These are phyloP conservation scores for Fusarium nisikadoi DNA, from an alignment of 2,329 filamentous ascomycete species.

Conservation along the genomic window DNA sequence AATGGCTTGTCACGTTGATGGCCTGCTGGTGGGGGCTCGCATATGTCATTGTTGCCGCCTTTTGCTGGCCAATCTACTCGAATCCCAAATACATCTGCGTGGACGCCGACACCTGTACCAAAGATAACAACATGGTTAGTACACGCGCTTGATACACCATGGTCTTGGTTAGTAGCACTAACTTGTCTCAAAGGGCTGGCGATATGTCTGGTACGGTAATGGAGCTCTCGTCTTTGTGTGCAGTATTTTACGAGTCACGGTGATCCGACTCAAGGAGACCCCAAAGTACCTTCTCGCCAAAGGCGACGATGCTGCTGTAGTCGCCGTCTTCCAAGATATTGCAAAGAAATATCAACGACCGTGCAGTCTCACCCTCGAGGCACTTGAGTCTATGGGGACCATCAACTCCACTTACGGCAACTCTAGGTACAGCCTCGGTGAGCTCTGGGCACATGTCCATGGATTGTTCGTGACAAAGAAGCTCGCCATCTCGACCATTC, in stretches of 20 bases:
- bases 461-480: not conserved
- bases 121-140: not conserved
- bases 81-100: not conserved
- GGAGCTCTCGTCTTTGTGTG: not conserved
- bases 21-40: not conserved
- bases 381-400: not conserved
- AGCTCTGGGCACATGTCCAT: not conserved
- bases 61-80: not conserved
- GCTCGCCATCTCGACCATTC: not conserved
- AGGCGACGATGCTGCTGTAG: not conserved
- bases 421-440: not conserved
- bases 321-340: not conserved
- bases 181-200: not conserved
- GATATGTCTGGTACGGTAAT: not conserved
- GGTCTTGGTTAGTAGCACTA: fast-evolving
- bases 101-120: not conserved
- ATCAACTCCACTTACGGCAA: not conserved
- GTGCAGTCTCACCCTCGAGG: not conserved
- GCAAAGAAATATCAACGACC: not conserved
- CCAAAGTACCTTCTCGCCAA: not conserved
- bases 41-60: not conserved
- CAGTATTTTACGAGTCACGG: not conserved
- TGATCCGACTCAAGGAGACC: not conserved
- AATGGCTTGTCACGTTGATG: not conserved
- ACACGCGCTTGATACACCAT: fast-evolving